A percentile compares a stretch with the other conserved stretches of the same genome.
phyloP scores from a whole-genome alignment of 2,329 filamentous ascomycete species.

The Penicillium vulpinum region DNA sequence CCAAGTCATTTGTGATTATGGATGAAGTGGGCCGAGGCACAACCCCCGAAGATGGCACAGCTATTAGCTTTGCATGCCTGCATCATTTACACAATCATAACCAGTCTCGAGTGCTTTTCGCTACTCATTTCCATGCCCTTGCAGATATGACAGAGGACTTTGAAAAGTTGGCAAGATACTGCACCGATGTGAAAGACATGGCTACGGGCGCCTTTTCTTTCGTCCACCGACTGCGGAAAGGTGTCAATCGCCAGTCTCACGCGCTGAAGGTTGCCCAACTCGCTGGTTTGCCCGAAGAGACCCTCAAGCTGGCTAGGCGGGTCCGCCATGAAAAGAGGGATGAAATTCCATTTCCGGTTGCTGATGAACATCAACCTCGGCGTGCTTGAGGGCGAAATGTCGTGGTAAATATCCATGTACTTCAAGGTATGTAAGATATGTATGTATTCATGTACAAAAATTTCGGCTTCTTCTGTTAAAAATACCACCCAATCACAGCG shows the following conservation, averaged over 20 bases:
- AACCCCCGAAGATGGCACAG: slow-evolving; percentile 86
- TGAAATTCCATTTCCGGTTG: neutral
- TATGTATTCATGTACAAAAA: slow-evolving; percentile 12
- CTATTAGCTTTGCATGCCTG: slow-evolving; percentile 84
- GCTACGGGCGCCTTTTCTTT: slow-evolving; percentile 72
- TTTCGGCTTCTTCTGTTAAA: neutral
- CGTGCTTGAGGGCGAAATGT: neutral
- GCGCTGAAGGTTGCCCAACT: slow-evolving; percentile 91
- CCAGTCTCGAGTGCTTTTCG: slow-evolving; percentile 78
- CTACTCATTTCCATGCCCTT: slow-evolving; percentile 88
- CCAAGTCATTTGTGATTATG: slow-evolving; percentile 91
- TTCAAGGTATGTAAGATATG: neutral
- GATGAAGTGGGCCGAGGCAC: slow-evolving; percentile 96
- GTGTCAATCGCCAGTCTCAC: slow-evolving; percentile 84
- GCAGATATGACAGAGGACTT: slow-evolving; percentile 70
- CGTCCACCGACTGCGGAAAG: slow-evolving; percentile 75
- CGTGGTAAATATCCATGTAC: neutral
- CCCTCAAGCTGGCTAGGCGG: slow-evolving; percentile 65
- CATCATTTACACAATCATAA: slow-evolving; percentile 80
- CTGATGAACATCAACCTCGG: neutral
- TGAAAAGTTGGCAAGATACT: slow-evolving; percentile 69
- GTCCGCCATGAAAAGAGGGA: slow-evolving; percentile 50
- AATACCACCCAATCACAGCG: neutral
- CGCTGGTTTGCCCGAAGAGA: slow-evolving; percentile 75
- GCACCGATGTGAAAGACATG: slow-evolving; percentile 84